Conservation (phyloP, 2,329 filamentous ascomycete species). For the Arthrinium phaeospermum region DNA sequence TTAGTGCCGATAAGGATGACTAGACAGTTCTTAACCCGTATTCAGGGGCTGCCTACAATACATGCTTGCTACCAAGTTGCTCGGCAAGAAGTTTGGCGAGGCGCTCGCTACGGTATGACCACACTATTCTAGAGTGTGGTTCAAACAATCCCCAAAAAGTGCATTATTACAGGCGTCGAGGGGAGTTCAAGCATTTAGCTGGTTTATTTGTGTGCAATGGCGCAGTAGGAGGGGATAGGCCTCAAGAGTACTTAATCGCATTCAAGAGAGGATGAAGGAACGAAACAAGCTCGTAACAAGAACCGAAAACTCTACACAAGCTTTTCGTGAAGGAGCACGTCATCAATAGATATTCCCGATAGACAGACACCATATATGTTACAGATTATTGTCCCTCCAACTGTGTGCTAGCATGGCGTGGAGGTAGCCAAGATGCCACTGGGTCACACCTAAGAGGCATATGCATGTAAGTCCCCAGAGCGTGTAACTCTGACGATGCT, state of each 20-base stretch:
- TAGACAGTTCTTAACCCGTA: conserved; percentile 34
- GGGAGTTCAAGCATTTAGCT: conserved; percentile 10
- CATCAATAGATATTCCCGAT: background rate
- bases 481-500: background rate
- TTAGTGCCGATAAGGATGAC: conserved; percentile 64
- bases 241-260: background rate
- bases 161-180: conserved; percentile 6
- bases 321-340: background rate
- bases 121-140: background rate
- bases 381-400: background rate
- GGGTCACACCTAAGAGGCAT: background rate
- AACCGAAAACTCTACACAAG: background rate
- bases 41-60: background rate
- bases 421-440: background rate
- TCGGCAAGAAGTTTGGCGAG: background rate
- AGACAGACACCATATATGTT: background rate
- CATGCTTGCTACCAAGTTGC: background rate
- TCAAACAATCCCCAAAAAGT: background rate
- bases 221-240: background rate
- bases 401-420: background rate
- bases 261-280: background rate
- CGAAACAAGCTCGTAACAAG: background rate
- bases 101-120: background rate
- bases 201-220: conserved; percentile 5
- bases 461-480: background rate